phyloP scores from a whole-genome alignment of 1,284 basidiomycete genomes.

The Kalmanozyma brasiliensis region DNA sequence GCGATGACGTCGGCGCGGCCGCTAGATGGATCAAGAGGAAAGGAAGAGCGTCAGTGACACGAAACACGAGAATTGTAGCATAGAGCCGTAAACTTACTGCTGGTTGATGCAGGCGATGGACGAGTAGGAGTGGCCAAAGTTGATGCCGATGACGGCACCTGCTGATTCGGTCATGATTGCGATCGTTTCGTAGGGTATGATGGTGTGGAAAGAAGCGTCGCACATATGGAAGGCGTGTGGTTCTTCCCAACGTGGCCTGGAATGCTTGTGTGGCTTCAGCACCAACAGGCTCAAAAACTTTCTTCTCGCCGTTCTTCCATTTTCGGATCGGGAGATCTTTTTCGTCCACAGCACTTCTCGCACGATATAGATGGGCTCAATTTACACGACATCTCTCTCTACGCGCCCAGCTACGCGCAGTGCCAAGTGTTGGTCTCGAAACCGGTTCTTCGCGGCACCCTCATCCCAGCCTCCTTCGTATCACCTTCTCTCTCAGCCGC shows the following conservation, averaged over 20 bases:
- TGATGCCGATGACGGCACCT: constrained; percentile 81
- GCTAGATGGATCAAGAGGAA: constrained; percentile 10
- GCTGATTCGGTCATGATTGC: constrained; percentile 57
- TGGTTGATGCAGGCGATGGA: constrained; percentile 96
- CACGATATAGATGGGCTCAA: constrained; percentile 1
- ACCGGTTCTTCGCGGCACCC: not conserved
- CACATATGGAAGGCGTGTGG: constrained; percentile 3
- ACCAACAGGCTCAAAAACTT: not conserved
- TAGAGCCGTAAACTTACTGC: constrained; percentile 71
- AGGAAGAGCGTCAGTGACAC: constrained; percentile 11
- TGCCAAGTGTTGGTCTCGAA: constrained; percentile 31
- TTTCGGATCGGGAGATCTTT: too few relatives aligned
- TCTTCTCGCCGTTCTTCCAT: not conserved
- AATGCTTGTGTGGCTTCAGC: not conserved
- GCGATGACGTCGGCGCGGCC: constrained; percentile 76
- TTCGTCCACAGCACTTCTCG: not conserved
- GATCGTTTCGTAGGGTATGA: constrained; percentile 1
- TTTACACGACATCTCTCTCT: constrained; percentile 9
- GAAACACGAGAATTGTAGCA: not conserved
- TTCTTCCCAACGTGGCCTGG: too few relatives aligned
- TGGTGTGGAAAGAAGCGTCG: not conserved
- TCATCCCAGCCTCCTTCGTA: too few relatives aligned
- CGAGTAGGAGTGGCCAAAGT: constrained; percentile 94
- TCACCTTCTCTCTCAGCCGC: too few relatives aligned
- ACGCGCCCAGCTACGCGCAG: not conserved